phyloP scores from a whole-genome alignment of 2,329 filamentous ascomycete species.

The Ramularia endophylla region DNA sequence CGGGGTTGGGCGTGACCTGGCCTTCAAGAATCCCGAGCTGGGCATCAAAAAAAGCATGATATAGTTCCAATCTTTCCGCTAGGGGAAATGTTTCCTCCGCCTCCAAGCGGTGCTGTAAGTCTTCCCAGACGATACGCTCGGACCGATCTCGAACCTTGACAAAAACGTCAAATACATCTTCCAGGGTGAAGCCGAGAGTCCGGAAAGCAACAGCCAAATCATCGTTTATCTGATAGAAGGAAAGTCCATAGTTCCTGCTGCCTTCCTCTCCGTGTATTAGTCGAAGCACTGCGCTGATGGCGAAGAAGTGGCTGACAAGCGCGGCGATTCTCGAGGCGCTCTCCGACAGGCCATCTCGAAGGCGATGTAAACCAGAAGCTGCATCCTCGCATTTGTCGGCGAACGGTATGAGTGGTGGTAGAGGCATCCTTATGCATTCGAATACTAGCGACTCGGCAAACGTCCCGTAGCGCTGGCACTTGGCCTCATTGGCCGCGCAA shows the following conservation, averaged over 20 bases:
- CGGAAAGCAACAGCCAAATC: constrained; percentile 46
- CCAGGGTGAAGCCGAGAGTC: constrained; percentile 47
- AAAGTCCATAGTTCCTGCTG: constrained; percentile 34
- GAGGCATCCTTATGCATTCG: neutral
- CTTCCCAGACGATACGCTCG: constrained; percentile 48
- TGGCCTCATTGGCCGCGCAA: constrained; percentile 1
- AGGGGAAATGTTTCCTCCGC: constrained; percentile 43
- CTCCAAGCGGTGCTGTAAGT: constrained; percentile 42
- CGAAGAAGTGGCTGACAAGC: constrained; percentile 50
- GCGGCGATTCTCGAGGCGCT: constrained; percentile 48
- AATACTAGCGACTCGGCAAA: no score
- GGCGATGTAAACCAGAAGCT: constrained; percentile 45
- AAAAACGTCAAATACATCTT: constrained; percentile 45
- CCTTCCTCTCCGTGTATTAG: constrained; percentile 42
- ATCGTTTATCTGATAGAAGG: constrained; percentile 36
- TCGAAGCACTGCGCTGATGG: constrained; percentile 47
- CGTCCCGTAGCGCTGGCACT: no score
- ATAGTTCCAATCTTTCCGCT: constrained; percentile 44
- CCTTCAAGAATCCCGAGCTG: constrained; percentile 19
- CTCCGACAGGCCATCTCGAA: constrained; percentile 47
- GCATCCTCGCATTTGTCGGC: constrained; percentile 32
- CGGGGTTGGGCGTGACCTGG: neutral
- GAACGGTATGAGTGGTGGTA: constrained; percentile 24
- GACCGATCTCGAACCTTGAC: constrained; percentile 34
- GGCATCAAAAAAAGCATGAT: constrained; percentile 45